Evolutionary conservation across 192 early-diverging fungal genomes (phyloP), one percentile per base, ranked within the genome.

Genomic region (Jimgerdemannia flammicorona): DNA sequence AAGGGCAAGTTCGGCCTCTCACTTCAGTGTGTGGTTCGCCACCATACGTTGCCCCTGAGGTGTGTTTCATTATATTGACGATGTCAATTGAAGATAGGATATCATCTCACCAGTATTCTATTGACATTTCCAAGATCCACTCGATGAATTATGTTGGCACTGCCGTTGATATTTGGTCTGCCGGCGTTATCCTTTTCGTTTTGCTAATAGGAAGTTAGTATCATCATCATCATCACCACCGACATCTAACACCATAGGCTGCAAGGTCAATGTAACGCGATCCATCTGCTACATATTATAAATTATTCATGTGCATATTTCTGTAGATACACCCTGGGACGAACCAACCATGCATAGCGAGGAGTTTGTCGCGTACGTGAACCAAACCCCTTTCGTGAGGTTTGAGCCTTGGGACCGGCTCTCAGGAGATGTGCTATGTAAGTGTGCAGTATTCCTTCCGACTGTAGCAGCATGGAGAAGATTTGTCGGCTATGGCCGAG

Each of bases 21-120:
- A 83, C 74, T n/a, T 92, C 90, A 1, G 85, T 90, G n/a, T 93
- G 92, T 64, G 92, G 92, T 6, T 88, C 90, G 9, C 89, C 92
- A 2, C 92, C 92, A 0, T 93, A 93, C 75, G 86, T 93, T 40
- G 91, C 89, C 9, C 88, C 85, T 20, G 85, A 86, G 81, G 84
- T 81, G 78, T 8, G 40, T 19, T 17, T 3, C n/a, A 49, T 65
- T 29, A 63, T 44, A 9, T 4, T 7, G 7, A 14, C 73, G 4
- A 44, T 4, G 9, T 40, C 54, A 14, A 4, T 40, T 10, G 14
- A 59, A 59, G 49, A 14, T 59, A 14, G 8, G 6, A 10, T 59
- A 59, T 59, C 49, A 6, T 2, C 43, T 81, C 42, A 54, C 54
- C 42, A n/a, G 18, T 20, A 71, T 20, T 49, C 59, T 66, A 18